These are phyloP conservation scores for Fusarium setosum DNA, from an alignment of 2,329 filamentous ascomycete genomes.

Conservation along the genomic window DNA sequence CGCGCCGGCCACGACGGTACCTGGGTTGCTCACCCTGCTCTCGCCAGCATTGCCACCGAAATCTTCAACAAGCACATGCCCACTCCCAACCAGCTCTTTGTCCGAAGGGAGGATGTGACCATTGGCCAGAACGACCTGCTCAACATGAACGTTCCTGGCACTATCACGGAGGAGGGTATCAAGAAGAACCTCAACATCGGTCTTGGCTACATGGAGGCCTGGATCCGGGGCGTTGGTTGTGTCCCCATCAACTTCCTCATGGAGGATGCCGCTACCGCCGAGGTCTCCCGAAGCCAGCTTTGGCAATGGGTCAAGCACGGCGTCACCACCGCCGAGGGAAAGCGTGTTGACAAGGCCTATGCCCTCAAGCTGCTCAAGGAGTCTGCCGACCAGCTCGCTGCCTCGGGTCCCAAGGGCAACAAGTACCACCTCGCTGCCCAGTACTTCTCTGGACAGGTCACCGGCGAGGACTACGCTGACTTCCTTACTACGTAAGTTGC, in stretches of 20 bases:
- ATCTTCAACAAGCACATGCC: slow-evolving; percentile 99
- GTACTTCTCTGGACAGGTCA: slow-evolving; percentile 94
- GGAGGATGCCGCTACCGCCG: slow-evolving; percentile 97
- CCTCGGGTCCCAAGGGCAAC: slow-evolving; percentile 85
- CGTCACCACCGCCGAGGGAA: slow-evolving; percentile 84
- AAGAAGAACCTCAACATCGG: slow-evolving; percentile 98
- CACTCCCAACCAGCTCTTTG: slow-evolving; percentile 94
- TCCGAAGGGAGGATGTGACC: slow-evolving; percentile 88
- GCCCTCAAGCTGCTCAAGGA: slow-evolving; percentile 88
- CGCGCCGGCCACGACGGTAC: slow-evolving; percentile 95
- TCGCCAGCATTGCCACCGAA: slow-evolving; percentile 88
- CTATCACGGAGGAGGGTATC: slow-evolving; percentile 93
- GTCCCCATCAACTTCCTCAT: slow-evolving; percentile 98
- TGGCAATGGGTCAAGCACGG: slow-evolving; percentile 92
- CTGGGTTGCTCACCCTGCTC: slow-evolving; percentile 96
- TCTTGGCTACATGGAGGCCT: slow-evolving; percentile 98
- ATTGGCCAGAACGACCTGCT: slow-evolving; percentile 90
- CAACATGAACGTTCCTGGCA: slow-evolving; percentile 97
- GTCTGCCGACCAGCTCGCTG: slow-evolving; percentile 79
- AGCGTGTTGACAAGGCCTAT: slow-evolving; percentile 93
- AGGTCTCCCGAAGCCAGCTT: slow-evolving; percentile 92
- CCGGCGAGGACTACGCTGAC: slow-evolving; percentile 96
- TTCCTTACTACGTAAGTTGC: slow-evolving; percentile 83
- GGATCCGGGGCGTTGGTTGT: slow-evolving; percentile 93
- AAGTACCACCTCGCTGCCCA: slow-evolving; percentile 91